Evolutionary conservation across 306 rosid genomes (phyloP).

Genomic region (Malus asiatica): DNA sequence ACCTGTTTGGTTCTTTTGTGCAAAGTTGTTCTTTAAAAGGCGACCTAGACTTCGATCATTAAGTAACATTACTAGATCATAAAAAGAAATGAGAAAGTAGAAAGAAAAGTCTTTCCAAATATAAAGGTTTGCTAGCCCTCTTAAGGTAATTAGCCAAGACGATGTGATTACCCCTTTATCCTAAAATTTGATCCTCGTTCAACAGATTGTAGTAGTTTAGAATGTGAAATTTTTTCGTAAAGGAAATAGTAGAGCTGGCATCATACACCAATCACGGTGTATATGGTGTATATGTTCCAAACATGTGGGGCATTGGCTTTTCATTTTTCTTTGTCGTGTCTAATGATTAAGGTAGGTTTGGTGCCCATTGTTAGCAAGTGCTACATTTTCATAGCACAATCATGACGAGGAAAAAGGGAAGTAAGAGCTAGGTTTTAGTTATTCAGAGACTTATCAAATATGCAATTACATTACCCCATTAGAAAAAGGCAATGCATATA

Average conservation of each 20-base stretch:
- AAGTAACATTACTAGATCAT: too few species aligned
- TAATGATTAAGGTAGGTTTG: constrained; percentile 2
- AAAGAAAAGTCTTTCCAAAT: too few species aligned
- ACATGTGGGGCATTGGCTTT: constrained; percentile 18
- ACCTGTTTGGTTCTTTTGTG: background rate
- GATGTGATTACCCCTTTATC: too few species aligned
- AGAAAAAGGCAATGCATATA: background rate
- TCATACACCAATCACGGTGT: constrained; percentile 29
- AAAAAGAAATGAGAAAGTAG: background rate
- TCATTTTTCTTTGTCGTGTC: constrained; percentile 2
- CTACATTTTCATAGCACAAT: constrained; percentile 18
- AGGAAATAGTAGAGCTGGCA: background rate
- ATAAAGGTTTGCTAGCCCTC: background rate
- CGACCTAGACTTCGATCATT: background rate
- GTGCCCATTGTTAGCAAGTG: constrained; percentile 3
- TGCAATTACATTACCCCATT: background rate
- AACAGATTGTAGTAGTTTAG: background rate
- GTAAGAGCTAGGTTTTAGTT: background rate
- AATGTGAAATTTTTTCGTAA: background rate
- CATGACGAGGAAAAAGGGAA: constrained; percentile 13
- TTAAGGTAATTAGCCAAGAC: background rate
- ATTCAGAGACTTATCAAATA: background rate
- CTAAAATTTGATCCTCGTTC: background rate
- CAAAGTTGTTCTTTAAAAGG: too few species aligned
- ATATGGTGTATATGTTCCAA: background rate